These are phyloP conservation scores for Colletotrichum simmondsii DNA, from an alignment of 2,329 filamentous ascomycete genomes.

Conservation along the genomic window DNA sequence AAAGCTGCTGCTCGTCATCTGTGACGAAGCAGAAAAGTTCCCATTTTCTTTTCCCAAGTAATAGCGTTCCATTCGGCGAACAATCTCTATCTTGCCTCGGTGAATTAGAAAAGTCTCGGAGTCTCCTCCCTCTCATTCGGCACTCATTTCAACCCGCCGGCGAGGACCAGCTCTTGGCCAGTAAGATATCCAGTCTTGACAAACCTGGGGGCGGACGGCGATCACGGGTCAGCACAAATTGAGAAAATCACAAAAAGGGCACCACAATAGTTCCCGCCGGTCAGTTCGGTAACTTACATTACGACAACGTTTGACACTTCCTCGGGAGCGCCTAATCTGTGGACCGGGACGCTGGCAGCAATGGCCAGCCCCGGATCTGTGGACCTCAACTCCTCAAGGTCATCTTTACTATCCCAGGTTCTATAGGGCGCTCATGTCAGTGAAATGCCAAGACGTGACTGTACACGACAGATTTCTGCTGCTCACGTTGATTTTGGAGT, in stretches of 20 bases:
- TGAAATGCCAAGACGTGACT: background rate
- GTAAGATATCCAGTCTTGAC: constrained; percentile 43
- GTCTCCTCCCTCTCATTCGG: background rate
- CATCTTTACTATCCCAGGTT: constrained; percentile 42
- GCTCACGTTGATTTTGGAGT: constrained; percentile 42
- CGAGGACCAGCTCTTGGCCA: constrained; percentile 41
- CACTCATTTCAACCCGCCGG: constrained; percentile 39
- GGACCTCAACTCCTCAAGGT: constrained; percentile 42
- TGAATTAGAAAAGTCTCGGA: background rate
- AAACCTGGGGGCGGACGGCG: constrained; percentile 36
- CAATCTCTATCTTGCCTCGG: background rate
- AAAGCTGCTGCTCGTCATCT: background rate
- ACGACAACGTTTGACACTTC: constrained; percentile 47
- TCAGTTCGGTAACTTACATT: constrained; percentile 44
- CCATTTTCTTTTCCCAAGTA: background rate
- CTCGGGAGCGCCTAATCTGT: constrained; percentile 45
- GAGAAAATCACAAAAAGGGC: background rate
- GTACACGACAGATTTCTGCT: background rate
- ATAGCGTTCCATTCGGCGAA: background rate
- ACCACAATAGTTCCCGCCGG: background rate
- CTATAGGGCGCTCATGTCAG: constrained; percentile 29
- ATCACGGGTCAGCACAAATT: background rate
- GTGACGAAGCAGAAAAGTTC: background rate
- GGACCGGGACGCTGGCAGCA: constrained; percentile 45
- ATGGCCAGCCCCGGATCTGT: constrained; percentile 48